phyloP scores from a whole-genome alignment of 495 filamentous ascomycete genomes.

The Pseudomonodictys pantanalensis region DNA sequence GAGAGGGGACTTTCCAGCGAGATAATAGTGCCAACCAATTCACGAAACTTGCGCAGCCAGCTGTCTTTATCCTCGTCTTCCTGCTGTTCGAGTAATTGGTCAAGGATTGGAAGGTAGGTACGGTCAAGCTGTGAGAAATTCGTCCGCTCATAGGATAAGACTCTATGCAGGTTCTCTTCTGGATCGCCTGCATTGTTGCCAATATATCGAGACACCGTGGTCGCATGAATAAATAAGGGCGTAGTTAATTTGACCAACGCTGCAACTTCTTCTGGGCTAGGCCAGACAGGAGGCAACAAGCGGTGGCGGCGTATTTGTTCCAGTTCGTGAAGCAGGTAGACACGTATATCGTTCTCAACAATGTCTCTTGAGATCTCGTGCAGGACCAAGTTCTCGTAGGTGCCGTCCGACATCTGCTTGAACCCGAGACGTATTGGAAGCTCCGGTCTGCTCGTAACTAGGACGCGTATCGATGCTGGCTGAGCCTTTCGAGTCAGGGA shows the following conservation, averaged over 20 bases:
- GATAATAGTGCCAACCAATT: constrained; percentile 41
- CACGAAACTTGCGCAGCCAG: constrained; percentile 30
- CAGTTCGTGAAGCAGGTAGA: constrained; percentile 34
- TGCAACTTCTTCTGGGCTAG: constrained; percentile 35
- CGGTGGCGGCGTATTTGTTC: background rate
- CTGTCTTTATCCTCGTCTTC: constrained; percentile 14
- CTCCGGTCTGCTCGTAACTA: constrained; percentile 44
- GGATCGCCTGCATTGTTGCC: constrained; percentile 13
- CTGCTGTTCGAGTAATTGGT: constrained; percentile 24
- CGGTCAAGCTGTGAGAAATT: constrained; percentile 21
- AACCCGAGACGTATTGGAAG: constrained; percentile 35
- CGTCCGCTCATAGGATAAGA: constrained; percentile 23
- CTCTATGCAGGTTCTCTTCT: constrained; percentile 12
- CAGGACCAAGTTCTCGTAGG: constrained; percentile 33
- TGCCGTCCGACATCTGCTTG: constrained; percentile 13
- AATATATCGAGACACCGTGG: constrained; percentile 23
- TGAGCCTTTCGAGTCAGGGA: constrained; percentile 22
- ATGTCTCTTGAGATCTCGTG: constrained; percentile 35
- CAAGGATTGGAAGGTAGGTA: constrained; percentile 33
- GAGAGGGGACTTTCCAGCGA: constrained; percentile 38
- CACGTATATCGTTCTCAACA: constrained; percentile 40
- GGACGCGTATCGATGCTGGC: constrained; percentile 31
- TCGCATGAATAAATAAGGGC: constrained; percentile 34
- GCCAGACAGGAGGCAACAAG: constrained; percentile 41
- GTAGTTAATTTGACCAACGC: constrained; percentile 41